Evolutionary conservation across 345 rosid species (phyloP).

Genomic region (Theobroma cacao): DNA sequence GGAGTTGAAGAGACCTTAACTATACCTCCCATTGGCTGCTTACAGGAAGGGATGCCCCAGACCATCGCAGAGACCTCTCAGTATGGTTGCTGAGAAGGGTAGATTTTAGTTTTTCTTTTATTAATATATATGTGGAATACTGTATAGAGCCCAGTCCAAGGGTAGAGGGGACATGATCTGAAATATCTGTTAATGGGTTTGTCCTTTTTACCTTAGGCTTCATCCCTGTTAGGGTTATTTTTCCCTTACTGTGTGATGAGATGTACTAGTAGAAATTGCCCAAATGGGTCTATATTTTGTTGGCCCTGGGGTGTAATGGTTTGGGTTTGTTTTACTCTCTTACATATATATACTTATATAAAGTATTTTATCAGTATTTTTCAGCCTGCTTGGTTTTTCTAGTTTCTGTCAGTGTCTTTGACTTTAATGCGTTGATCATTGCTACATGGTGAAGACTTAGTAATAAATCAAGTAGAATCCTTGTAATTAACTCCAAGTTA

Average conservation of each 20-base stretch:
- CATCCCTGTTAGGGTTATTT: slow-evolving; percentile 67
- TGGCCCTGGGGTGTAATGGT: slow-evolving; percentile 14
- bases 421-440: no score
- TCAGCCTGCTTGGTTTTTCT: neutral
- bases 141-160: neutral
- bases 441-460: no score
- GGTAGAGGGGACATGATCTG: neutral
- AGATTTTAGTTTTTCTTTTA: neutral
- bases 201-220: slow-evolving; percentile 24
- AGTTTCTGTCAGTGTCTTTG: no score
- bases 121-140: neutral
- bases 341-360: neutral
- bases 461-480: no score
- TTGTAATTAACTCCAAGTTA: no score
- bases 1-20: slow-evolving; percentile 79
- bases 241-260: slow-evolving; percentile 74
- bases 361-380: neutral
- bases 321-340: slow-evolving; percentile 9
- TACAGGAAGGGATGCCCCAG: slow-evolving; percentile 73
- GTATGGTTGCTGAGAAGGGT: slow-evolving; percentile 35
- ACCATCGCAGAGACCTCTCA: slow-evolving; percentile 30
- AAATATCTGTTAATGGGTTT: neutral
- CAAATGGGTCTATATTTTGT: slow-evolving; percentile 13
- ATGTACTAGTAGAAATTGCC: slow-evolving; percentile 3
- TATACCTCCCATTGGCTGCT: slow-evolving; percentile 79